These are phyloP conservation scores for Heterobasidion parviporum DNA, from an alignment of 1,284 basidiomycete genomes.

Conservation along the genomic window DNA sequence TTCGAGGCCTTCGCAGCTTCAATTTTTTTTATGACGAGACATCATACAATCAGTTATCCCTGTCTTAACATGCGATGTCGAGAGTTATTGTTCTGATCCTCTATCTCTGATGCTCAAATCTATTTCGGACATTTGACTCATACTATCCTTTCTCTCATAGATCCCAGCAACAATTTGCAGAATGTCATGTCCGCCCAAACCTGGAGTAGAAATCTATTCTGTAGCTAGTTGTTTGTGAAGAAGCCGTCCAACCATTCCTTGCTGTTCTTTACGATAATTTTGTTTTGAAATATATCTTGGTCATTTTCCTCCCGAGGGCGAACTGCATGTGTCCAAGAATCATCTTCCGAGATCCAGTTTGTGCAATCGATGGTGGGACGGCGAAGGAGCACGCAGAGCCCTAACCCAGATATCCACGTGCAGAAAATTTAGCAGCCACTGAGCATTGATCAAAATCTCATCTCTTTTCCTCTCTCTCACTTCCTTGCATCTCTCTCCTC, in stretches of 20 bases:
- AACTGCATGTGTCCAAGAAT: neutral
- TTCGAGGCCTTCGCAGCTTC: neutral
- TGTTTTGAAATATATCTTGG: neutral
- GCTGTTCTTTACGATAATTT: too few species aligned
- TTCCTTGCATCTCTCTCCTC: slow-evolving; percentile 1
- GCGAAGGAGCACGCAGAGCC: slow-evolving; percentile 3
- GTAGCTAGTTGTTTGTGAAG: too few species aligned
- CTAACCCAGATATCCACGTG: slow-evolving; percentile 5
- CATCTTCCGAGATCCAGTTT: neutral
- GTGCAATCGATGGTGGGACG: neutral
- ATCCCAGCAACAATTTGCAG: too few species aligned
- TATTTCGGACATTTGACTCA: too few species aligned
- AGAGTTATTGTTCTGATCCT: slow-evolving; percentile 5
- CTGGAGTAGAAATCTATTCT: too few species aligned
- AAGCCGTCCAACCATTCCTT: too few species aligned
- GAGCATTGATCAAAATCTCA: slow-evolving; percentile 6
- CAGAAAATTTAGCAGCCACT: slow-evolving; percentile 1
- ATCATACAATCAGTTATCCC: slow-evolving; percentile 13
- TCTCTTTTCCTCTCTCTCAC: slow-evolving; percentile 1
- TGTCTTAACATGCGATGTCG: slow-evolving; percentile 13
- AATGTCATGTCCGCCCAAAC: too few species aligned
- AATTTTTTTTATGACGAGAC: slow-evolving; percentile 8
- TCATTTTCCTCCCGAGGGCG: neutral
- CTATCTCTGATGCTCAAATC: neutral
- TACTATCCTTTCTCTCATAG: too few species aligned